A percentile compares a stretch with the other conserved stretches of the same genome.
Evolutionary conservation across 2,329 filamentous ascomycete species (phyloP).

Genomic region (Aspergillus sp.): DNA sequence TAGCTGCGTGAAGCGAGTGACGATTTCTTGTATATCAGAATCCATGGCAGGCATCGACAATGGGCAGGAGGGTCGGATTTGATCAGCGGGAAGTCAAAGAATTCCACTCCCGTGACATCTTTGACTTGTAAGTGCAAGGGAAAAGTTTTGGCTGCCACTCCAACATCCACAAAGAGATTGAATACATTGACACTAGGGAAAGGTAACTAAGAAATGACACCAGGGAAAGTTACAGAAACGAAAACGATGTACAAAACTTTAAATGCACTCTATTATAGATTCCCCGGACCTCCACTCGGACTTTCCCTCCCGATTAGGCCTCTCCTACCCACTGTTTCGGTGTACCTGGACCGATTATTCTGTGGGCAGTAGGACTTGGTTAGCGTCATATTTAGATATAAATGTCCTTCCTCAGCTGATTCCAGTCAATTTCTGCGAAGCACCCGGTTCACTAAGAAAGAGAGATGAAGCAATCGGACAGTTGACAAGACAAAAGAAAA

Average conservation of each 20-base stretch:
- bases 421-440: slow-evolving; percentile 14
- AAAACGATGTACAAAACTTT: slow-evolving; percentile 30
- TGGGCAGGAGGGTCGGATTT: no score
- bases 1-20: slow-evolving; percentile 29
- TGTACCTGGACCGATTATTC: slow-evolving; percentile 17
- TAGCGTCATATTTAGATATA: slow-evolving; percentile 20
- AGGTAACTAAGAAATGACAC: neutral
- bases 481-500: slow-evolving; percentile 15
- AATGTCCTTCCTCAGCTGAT: slow-evolving; percentile 11
- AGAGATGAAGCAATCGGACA: slow-evolving; percentile 13
- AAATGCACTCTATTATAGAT: slow-evolving; percentile 30
- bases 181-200: slow-evolving; percentile 8
- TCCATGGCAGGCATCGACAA: slow-evolving; percentile 2
- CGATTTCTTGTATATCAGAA: slow-evolving; percentile 18
- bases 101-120: neutral
- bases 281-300: slow-evolving; percentile 15
- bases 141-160: no score
- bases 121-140: no score
- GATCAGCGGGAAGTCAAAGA: no score
- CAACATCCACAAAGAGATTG: neutral
- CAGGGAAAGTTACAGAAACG: slow-evolving; percentile 21
- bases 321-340: slow-evolving; percentile 15
- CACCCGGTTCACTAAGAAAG: slow-evolving; percentile 13
- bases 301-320: slow-evolving; percentile 15
- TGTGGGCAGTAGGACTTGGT: slow-evolving; percentile 20